A percentile compares a stretch with the other conserved stretches of the same genome.
Evolutionary conservation across 2,329 filamentous ascomycete species (phyloP).

Genomic region (Colletotrichum chrysophilum): DNA sequence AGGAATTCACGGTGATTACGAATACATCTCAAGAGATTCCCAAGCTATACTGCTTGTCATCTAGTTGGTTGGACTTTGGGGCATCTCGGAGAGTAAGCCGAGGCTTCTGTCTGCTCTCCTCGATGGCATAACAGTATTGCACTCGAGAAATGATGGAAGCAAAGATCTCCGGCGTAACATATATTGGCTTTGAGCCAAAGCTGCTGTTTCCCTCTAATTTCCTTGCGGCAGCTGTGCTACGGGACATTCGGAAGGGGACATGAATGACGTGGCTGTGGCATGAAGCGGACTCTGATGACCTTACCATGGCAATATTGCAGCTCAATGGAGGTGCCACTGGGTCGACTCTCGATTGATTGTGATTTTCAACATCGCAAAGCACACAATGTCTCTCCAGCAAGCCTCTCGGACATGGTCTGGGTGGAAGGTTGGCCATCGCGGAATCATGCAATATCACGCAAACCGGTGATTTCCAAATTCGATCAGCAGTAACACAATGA

Average conservation of each 20-base stretch:
- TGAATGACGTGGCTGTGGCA: neutral
- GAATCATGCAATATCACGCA: neutral
- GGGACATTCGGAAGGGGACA: neutral
- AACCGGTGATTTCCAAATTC: too few relatives aligned
- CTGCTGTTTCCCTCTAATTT: neutral
- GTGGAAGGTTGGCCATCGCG: neutral
- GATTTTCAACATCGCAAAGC: neutral
- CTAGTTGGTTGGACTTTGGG: neutral
- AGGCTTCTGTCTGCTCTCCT: neutral
- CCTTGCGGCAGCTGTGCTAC: neutral
- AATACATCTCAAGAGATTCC: neutral
- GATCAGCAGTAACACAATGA: neutral
- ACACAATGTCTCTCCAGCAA: neutral
- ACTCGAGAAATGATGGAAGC: neutral
- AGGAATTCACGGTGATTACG: neutral
- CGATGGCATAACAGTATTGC: fast-evolving
- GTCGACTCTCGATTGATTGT: neutral
- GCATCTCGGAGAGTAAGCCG: neutral
- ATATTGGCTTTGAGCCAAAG: neutral
- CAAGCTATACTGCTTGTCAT: neutral
- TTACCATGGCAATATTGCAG: neutral
- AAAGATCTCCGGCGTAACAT: neutral
- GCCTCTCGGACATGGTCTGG: neutral
- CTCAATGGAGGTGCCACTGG: neutral
- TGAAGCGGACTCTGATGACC: neutral